Percentiles rank a stretch among this genome's conserved stretches.
phyloP scores from a whole-genome alignment of 306 rosid genomes.

The Morella rubra region DNA sequence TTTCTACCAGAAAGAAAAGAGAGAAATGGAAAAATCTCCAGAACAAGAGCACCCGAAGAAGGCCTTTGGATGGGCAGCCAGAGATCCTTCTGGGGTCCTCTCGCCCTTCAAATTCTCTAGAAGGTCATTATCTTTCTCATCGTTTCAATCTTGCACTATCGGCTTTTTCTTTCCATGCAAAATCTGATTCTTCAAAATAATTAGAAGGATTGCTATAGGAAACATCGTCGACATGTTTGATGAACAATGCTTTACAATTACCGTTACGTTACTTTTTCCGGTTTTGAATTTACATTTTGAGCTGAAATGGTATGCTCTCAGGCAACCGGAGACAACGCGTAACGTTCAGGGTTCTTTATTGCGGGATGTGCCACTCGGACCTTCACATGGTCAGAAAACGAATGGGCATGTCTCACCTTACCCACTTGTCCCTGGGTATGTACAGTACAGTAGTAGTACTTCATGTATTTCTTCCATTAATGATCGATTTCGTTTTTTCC shows the following conservation, averaged over 20 bases:
- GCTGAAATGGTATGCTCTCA: slow-evolving; percentile 6
- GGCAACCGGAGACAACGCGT: too few relatives aligned
- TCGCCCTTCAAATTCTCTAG: slow-evolving; percentile 23
- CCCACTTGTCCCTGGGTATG: slow-evolving; percentile 48
- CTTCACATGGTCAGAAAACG: slow-evolving; percentile 40
- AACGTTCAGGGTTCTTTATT: slow-evolving; percentile 37
- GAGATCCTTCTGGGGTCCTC: slow-evolving; percentile 18
- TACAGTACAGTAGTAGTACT: too few relatives aligned
- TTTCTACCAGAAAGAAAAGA: not conserved
- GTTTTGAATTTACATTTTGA: too few relatives aligned
- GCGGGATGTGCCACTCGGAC: slow-evolving; percentile 50
- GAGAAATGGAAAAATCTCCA: slow-evolving; percentile 2
- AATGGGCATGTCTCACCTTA: slow-evolving; percentile 30
- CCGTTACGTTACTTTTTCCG: too few relatives aligned
- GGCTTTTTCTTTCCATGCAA: too few relatives aligned
- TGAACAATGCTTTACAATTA: too few relatives aligned
- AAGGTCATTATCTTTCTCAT: not conserved
- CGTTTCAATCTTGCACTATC: too few relatives aligned
- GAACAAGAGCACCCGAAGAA: not conserved
- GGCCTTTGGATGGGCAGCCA: slow-evolving; percentile 33
- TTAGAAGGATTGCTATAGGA: too few relatives aligned
- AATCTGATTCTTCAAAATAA: too few relatives aligned
- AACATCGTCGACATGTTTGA: too few relatives aligned
- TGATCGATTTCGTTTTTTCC: too few relatives aligned
- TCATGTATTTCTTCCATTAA: too few relatives aligned